phyloP scores from a whole-genome alignment of 2,329 filamentous ascomycete genomes.

The Gaeumannomyces sp. region DNA sequence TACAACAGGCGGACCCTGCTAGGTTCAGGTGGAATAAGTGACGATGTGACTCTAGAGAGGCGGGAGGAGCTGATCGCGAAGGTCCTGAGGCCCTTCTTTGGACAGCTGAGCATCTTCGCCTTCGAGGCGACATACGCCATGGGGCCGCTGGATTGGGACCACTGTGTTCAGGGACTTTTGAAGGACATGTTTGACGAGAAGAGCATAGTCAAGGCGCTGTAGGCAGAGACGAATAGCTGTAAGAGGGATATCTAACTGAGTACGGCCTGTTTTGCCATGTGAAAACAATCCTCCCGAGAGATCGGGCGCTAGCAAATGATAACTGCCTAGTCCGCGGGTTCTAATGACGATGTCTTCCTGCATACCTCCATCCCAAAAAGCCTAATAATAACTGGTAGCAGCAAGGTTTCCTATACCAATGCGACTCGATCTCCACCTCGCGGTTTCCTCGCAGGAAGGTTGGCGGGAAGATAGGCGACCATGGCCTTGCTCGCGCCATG shows the following conservation, averaged over 20 bases:
- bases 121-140: constrained; percentile 93
- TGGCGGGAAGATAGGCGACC: constrained; percentile 52
- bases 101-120: constrained; percentile 82
- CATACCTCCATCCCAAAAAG: no score
- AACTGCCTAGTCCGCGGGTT: not conserved
- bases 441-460: not conserved
- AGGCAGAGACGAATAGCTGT: constrained; percentile 12
- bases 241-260: not conserved
- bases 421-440: not conserved
- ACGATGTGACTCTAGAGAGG: constrained; percentile 51
- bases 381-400: no score
- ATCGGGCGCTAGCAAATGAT: not conserved
- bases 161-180: constrained; percentile 58
- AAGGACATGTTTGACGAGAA: constrained; percentile 75
- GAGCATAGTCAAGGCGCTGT: constrained; percentile 57
- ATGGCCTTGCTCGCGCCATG: constrained; percentile 80
- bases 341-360: no score
- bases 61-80: constrained; percentile 67
- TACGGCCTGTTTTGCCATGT: not conserved
- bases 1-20: constrained; percentile 42
- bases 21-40: constrained; percentile 46
- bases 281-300: not conserved
- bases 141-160: constrained; percentile 59
- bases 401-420: no score
- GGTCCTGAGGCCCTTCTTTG: constrained; percentile 81